Evolutionary conservation across 345 rosid genomes (phyloP).

Genomic region (Rhodamnia rubescens): DNA sequence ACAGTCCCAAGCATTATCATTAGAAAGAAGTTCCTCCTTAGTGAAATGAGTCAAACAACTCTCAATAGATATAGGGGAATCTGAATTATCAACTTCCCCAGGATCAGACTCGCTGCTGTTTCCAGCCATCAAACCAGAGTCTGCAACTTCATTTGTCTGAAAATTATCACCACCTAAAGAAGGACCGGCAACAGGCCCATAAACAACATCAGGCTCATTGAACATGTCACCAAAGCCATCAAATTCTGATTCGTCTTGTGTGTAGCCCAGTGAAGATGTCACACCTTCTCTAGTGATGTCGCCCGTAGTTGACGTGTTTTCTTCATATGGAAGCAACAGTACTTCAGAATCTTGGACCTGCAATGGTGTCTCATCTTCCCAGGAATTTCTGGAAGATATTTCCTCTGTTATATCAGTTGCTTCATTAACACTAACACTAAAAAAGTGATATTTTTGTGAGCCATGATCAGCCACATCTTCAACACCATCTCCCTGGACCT

Average conservation of each 20-base stretch:
- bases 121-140: conserved; percentile 35
- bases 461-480: conserved; percentile 10
- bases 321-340: conserved; percentile 68
- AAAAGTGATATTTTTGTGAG: conserved; percentile 8
- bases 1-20: conserved; percentile 97
- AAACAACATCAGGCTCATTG: conserved; percentile 62
- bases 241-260: conserved; percentile 54
- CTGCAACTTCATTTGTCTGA: conserved; percentile 24
- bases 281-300: conserved; percentile 21
- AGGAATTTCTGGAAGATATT: conserved; percentile 43
- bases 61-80: conserved; percentile 83
- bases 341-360: conserved; percentile 56
- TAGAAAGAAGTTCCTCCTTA: conserved; percentile 70
- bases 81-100: conserved; percentile 79
- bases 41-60: conserved; percentile 81
- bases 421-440: conserved; percentile 4
- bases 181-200: conserved; percentile 50
- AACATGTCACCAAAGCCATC: conserved; percentile 85
- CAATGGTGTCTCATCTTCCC: conserved; percentile 55
- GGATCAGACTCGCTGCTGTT: conserved; percentile 86
- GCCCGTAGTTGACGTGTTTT: conserved; percentile 23
- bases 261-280: conserved; percentile 38
- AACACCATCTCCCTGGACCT: not conserved
- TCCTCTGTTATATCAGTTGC: conserved; percentile 25
- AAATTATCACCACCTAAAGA: conserved; percentile 17